A percentile compares a stretch with the other conserved stretches of the same genome.
Conservation (phyloP, 2,329 filamentous ascomycete species). For the Aspergillus caelatus region DNA sequence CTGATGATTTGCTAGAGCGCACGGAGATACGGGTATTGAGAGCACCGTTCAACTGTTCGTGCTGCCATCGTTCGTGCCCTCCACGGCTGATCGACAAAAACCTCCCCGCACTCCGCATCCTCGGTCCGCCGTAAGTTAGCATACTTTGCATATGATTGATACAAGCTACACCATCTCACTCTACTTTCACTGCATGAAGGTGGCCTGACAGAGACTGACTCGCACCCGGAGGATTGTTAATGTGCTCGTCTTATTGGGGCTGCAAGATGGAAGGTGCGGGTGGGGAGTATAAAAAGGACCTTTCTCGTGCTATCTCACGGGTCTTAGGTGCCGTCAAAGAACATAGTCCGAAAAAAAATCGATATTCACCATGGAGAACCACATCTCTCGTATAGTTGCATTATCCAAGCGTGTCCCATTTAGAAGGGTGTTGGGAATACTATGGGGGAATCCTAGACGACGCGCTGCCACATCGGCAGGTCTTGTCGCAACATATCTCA, state of each 20-base stretch:
- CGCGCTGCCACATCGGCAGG: conserved; percentile 10
- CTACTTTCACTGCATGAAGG: neutral
- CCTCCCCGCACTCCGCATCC: neutral
- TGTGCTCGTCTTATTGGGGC: neutral
- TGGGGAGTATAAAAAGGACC: neutral
- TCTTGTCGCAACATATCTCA: conserved; percentile 22
- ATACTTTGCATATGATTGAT: conserved; percentile 8
- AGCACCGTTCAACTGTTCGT: neutral
- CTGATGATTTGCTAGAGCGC: neutral
- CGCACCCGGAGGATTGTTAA: neutral
- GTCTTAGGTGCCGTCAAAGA: neutral
- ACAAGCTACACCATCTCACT: neutral
- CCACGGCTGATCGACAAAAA: conserved; percentile 7
- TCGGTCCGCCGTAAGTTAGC: neutral
- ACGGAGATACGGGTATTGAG: neutral
- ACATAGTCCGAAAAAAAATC: neutral
- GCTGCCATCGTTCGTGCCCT: neutral
- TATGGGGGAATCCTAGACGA: conserved; percentile 9
- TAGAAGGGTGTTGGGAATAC: neutral
- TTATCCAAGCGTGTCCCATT: conserved; percentile 11
- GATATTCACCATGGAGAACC: conserved; percentile 12
- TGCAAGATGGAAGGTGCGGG: neutral
- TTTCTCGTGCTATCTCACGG: no score
- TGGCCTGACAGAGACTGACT: neutral
- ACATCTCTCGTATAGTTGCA: neutral